A percentile compares a stretch with the other conserved stretches of the same genome.
These are phyloP conservation scores for Stagonosporopsis vannaccii DNA, from an alignment of 2,329 filamentous ascomycete genomes.

Conservation along the genomic window DNA sequence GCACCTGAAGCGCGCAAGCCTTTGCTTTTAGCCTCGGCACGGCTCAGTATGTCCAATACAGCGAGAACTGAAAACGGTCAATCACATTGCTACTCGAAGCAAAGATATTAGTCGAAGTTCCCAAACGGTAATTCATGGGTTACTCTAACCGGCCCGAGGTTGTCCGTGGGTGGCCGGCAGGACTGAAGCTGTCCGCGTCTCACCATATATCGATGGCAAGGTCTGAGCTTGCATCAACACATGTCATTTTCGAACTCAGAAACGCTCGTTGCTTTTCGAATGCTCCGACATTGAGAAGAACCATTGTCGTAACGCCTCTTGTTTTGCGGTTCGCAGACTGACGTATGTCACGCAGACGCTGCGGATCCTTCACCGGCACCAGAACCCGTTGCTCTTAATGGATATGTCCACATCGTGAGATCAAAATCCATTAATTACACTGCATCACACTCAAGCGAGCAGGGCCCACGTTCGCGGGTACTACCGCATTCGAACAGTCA, in stretches of 20 bases:
- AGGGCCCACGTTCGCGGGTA: neutral
- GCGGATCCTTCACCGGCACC: neutral
- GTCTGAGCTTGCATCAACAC: slow-evolving; percentile 10
- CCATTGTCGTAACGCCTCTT: neutral
- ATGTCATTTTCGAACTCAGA: neutral
- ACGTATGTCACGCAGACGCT: neutral
- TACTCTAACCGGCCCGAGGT: neutral
- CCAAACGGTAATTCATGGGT: neutral
- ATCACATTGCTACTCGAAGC: neutral
- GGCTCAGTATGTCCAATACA: neutral
- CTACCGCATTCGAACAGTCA: slow-evolving; percentile 5
- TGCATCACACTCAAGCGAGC: neutral
- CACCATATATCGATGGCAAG: slow-evolving; percentile 2
- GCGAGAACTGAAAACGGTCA: neutral
- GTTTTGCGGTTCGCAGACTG: neutral
- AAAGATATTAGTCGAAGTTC: neutral
- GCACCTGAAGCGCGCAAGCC: neutral
- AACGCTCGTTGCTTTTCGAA: neutral
- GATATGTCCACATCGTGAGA: neutral
- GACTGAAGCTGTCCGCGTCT: slow-evolving; percentile 11
- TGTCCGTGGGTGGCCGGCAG: neutral
- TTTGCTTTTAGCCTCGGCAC: neutral
- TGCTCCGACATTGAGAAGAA: neutral
- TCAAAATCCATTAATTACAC: neutral
- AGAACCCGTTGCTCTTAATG: neutral